Percentiles rank a stretch among this genome's conserved stretches.
Conservation (phyloP, 1,139 yeast species). For the Chernovozyma aurita region DNA sequence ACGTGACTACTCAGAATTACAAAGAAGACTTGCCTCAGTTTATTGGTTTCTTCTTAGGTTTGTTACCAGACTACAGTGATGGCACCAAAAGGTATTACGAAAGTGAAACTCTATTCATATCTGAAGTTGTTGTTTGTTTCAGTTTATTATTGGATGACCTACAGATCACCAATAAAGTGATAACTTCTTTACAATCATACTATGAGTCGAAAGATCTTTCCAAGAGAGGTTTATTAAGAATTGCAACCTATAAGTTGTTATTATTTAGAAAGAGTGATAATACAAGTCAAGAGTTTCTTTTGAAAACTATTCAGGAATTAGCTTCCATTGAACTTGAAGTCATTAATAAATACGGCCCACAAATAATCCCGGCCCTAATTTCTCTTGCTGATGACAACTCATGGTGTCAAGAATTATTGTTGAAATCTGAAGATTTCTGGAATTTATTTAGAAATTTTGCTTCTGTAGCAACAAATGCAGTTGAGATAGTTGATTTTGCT, state of each 20-base stretch:
- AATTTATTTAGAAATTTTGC: slow-evolving; percentile 54
- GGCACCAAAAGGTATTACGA: slow-evolving; percentile 46
- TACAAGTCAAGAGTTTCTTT: slow-evolving; percentile 12
- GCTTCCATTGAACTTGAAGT: slow-evolving; percentile 32
- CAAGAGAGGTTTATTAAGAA: slow-evolving; percentile 27
- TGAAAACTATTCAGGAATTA: slow-evolving; percentile 22
- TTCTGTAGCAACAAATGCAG: slow-evolving; percentile 49
- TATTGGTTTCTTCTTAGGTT: slow-evolving; percentile 20
- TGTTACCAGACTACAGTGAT: slow-evolving; percentile 28
- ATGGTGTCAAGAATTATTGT: slow-evolving; percentile 37
- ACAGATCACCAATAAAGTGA: slow-evolving; percentile 21
- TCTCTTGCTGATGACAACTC: slow-evolving; percentile 47
- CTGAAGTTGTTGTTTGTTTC: slow-evolving; percentile 53
- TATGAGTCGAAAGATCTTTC: slow-evolving; percentile 18
- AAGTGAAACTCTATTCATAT: slow-evolving; percentile 49
- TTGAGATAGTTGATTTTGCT: slow-evolving; percentile 46
- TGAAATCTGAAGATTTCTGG: slow-evolving; percentile 59
- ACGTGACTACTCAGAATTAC: slow-evolving; percentile 22
- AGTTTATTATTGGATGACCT: slow-evolving; percentile 40
- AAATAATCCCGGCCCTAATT: slow-evolving; percentile 50
- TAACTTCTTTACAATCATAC: slow-evolving; percentile 18
- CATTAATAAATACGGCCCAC: slow-evolving; percentile 44
- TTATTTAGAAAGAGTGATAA: slow-evolving; percentile 30
- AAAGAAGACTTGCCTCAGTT: slow-evolving; percentile 12
- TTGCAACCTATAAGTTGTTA: slow-evolving; percentile 38